Conservation (phyloP, 305 asterid genomes). For the Striga hermonthica region DNA sequence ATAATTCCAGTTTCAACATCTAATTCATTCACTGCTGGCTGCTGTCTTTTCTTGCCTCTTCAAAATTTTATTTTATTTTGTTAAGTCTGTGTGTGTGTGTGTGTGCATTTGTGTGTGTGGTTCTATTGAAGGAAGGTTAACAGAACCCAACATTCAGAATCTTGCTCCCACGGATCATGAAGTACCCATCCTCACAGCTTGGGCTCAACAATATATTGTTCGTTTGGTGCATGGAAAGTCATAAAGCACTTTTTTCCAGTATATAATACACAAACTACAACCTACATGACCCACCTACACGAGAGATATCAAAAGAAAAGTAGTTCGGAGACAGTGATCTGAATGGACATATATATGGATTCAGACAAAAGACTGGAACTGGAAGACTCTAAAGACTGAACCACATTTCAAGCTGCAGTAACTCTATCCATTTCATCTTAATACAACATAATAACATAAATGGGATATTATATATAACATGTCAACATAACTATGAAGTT, state of each 20-base stretch:
- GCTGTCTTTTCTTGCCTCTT: no score
- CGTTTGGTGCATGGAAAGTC: no score
- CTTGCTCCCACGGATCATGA: no score
- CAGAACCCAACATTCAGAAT: no score
- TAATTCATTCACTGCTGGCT: no score
- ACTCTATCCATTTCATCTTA: not conserved
- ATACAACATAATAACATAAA: constrained; percentile 7
- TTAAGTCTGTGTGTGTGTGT: no score
- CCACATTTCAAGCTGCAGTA: not conserved
- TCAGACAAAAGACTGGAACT: not conserved
- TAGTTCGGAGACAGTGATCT: not conserved
- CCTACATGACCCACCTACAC: not conserved
- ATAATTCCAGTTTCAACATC: no score
- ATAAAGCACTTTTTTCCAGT: not conserved
- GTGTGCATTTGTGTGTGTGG: no score
- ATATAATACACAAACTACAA: not conserved
- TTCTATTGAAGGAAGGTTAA: no score
- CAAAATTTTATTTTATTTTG: no score
- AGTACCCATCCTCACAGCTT: no score
- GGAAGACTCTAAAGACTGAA: not conserved
- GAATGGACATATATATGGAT: not conserved
- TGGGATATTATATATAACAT: not conserved
- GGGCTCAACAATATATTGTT: no score
- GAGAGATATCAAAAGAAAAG: not conserved
- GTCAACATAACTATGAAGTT: constrained; percentile 2